phyloP scores from a whole-genome alignment of 306 rosid species.

The Citrullus mucosospermus region DNA sequence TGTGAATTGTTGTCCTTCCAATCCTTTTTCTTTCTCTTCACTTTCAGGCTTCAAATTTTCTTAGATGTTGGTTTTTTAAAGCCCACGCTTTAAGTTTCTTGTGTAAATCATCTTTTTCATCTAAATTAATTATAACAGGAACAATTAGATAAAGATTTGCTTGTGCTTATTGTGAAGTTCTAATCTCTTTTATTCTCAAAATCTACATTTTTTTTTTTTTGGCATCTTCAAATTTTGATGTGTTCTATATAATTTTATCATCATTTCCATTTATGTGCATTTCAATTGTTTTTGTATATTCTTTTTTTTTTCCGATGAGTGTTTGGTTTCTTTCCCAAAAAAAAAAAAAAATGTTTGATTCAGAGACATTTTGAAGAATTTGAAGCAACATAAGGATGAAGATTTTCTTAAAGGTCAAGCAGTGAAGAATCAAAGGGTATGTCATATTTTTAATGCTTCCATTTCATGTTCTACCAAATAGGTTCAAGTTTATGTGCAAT shows the following conservation, averaged over 20 bases:
- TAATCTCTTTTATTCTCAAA: not conserved
- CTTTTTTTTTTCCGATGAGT: too few species aligned
- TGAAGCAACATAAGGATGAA: slow-evolving; percentile 72
- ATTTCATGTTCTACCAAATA: not conserved
- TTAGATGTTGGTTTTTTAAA: not conserved
- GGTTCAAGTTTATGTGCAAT: not conserved
- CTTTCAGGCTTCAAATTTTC: not conserved
- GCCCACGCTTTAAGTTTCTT: not conserved
- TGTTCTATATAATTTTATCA: not conserved
- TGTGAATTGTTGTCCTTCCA: not conserved
- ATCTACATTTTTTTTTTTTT: not conserved
- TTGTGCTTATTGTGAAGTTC: not conserved
- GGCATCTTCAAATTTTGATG: not conserved
- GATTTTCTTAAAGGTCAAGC: slow-evolving; percentile 85
- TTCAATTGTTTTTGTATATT: not conserved
- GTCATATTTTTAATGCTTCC: not conserved
- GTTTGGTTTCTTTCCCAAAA: too few species aligned
- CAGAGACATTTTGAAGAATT: slow-evolving; percentile 56
- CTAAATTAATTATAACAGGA: not conserved
- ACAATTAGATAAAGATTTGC: not conserved
- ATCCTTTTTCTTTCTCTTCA: not conserved
- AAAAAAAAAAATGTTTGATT: not conserved
- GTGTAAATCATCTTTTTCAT: not conserved
- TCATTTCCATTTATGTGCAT: not conserved
- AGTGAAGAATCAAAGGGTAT: slow-evolving; percentile 76